Evolutionary conservation across 495 filamentous ascomycete genomes (phyloP), one percentile per base, ranked within the genome.

Genomic region (Podospora tetraspora): DNA sequence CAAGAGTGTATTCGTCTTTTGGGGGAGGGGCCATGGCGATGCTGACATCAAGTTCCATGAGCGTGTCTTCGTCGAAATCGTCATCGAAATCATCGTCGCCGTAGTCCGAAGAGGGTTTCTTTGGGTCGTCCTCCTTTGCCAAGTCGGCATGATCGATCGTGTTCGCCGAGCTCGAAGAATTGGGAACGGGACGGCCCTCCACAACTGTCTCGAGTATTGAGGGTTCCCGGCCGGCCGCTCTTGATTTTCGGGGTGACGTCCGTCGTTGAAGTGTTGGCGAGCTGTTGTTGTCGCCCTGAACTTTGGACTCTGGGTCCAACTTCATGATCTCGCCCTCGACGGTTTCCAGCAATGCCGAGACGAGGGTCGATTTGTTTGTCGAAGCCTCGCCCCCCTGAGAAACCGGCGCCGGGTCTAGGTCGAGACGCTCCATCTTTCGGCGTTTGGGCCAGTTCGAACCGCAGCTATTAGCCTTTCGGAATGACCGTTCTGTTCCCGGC

Each of bases 381-480:
- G 75, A 66, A 58, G 77, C 76, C 23, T 69, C 59, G 57, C 67
- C 66, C 9, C 67, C 69, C 27, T 72, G 63, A 10, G 70, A 58
- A 9, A 57, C 60, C 25, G 63, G 27, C 19, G 32, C 69, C 2
- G 67, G 62, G 37, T 70, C 71, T 0, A 61, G 67, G 23, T 73
- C 68, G 1, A 72, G 52, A n/a, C 76, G 74, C 29, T 81, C 78
- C 1, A 77, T 79, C 68, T 78, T 82, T 43, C 87, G 79, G 59
- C 86, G 80, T 75, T 90, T 90, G 11, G 87, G 86, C 82, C 87
- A 90, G 71, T 87, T 84, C 30, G 78, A 87, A 57, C 91, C 92
- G 74, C 88, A 96, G 77, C 93, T 96, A 25, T 87, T 82, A 0
- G 90, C 84, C 66, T 91, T 87, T 73, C 88, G 84, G 63, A 93